Evolutionary conservation across 2,329 filamentous ascomycete genomes (phyloP), one percentile per base, ranked within the genome.

Genomic region (Aspergillus ruber): DNA sequence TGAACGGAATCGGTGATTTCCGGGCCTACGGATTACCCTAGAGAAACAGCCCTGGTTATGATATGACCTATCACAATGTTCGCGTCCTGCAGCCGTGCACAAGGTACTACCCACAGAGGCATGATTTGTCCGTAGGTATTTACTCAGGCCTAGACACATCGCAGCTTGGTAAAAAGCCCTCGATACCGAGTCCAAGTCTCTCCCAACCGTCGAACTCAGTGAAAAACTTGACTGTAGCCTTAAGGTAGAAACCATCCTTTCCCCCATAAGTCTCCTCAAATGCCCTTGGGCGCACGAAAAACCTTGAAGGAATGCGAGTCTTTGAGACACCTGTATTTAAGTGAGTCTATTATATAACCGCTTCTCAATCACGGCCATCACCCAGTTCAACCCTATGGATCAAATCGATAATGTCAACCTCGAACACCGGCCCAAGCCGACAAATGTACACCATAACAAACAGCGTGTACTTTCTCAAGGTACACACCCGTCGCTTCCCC

Each of bases 211-310:
- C 17, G 53, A 74, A 75, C 33, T 71, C 69, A 46, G 63, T 59
- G 13, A 61, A 59, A 55, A 73, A 71, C 51, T 68, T 73, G 17
- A 71, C 59, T 5, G 70, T 70, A 3, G 71, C 71, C 54, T 69
- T 73, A 47, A 72, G 53, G 56, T 66, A 74, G 47, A 67, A 70
- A 17, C 60, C 51, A 4, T 70, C 63, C 4, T 62, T 55, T 44
- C 64, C 62, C 4, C 60, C 60, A 66, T 66, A 71, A 0, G 66
- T 63, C 43, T 59, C 52, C 17, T 57, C 55, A 9, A 55, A 36
- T 13, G 44, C 54, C 42, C 45, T 56, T n/a, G 50, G 50, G 45
- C 13, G 39, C 47, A 4, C 43, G 39, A 3, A 40, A 18, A 9
- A 49, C 43, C 40, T 49, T 46, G 32, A 49, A 45, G 42, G 43